These are phyloP conservation scores for Fusarium nanum DNA, from an alignment of 2,329 filamentous ascomycete genomes.

Conservation along the genomic window DNA sequence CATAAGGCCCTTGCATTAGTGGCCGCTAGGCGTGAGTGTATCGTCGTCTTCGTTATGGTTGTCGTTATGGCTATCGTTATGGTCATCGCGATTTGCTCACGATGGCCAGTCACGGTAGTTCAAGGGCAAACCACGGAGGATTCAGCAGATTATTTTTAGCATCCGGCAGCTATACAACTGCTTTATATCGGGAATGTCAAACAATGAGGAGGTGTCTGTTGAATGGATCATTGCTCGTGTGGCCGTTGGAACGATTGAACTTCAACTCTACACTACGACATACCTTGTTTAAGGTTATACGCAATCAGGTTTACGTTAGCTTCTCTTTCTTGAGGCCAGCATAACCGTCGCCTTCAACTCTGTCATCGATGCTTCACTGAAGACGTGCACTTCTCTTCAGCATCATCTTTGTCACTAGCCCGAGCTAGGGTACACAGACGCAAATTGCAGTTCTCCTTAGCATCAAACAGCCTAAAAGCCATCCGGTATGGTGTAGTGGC, in stretches of 20 bases:
- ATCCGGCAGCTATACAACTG: background rate
- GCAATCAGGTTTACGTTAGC: background rate
- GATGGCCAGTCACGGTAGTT: background rate
- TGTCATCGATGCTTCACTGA: no score
- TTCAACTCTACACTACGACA: background rate
- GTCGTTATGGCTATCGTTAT: background rate
- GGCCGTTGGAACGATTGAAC: background rate
- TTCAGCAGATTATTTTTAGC: background rate
- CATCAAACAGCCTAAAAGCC: background rate
- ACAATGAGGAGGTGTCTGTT: background rate
- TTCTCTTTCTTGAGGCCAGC: background rate
- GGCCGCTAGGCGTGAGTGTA: background rate
- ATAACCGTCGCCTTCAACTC: fast-evolving
- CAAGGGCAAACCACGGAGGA: no score
- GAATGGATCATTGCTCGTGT: background rate
- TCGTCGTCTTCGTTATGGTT: background rate
- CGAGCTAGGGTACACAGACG: fast-evolving
- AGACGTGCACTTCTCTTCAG: no score
- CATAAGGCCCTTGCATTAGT: background rate
- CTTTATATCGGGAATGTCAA: background rate
- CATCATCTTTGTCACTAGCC: background rate
- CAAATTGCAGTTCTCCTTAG: fast-evolving
- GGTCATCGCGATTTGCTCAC: background rate
- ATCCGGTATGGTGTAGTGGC: constrained; percentile 52
- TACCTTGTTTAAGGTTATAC: background rate